Base-by-base conservation (phyloP, 352 stramenopile genomes). In the Thalassiosira exigua region DNA sequence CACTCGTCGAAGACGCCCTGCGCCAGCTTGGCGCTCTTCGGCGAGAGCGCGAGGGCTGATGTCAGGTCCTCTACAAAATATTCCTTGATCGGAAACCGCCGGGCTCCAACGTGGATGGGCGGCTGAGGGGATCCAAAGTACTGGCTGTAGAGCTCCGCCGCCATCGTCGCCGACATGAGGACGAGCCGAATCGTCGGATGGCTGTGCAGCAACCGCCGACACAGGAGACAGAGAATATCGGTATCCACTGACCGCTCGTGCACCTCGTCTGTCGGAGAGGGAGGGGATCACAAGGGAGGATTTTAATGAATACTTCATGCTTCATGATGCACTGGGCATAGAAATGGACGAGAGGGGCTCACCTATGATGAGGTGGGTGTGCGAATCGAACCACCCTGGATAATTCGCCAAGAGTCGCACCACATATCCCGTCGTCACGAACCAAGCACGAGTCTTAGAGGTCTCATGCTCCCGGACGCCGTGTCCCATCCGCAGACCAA, bases 391-490 rank as follows among this genome's bases (percentile, higher is more conserved):
- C 17, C 88, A 86, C 4, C 96, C 88, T 7, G 93, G 88, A 74
- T 98, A 90, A 77, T 98, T 96, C 41, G 98, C 97, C 21, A 99
- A 85, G 0, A 97, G 86, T 58, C 97, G 89, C 4, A 98, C 93
- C 76, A 99, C 95, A 70, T 99, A 99, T 1, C 96, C 97, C 14
- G 96, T 98, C 30, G 97, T 99, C 0, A 97, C 95, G 66, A 99
- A 98, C 74, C 93, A 98, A 59, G 98, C 97, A 58, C 94, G 93
- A 0, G 96, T 98, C 22, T 86, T 51, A 9, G 87, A 88, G 11
- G 67, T 86, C 65, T 89, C 83, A 56, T 94, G 91, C 62, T 95
- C 88, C 27, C 85, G 54, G 11, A 93, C 78, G 11, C 92, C 92
- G 72, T 95, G 90, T 39, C 94, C 94, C 77, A 97, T 84, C 12